Evolutionary conservation across 768 basidiomycete species (phyloP).

Genomic region (Amyloporia xantha): DNA sequence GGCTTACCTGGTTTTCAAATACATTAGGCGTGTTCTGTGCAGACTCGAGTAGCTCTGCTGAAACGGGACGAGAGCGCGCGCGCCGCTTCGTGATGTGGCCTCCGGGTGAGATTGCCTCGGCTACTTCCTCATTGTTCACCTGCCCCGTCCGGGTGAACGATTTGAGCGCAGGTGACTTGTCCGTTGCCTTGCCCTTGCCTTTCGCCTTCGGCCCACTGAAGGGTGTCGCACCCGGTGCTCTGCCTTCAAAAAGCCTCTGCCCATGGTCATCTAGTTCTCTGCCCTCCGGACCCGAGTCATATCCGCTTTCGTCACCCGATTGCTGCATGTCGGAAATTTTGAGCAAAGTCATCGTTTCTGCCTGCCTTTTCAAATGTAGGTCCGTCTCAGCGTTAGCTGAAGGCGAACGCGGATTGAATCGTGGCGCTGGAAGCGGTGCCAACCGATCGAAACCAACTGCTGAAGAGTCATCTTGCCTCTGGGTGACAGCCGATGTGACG

Average conservation of each 20-base stretch:
- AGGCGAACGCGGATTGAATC: slow-evolving; percentile 42
- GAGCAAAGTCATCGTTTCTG: slow-evolving; percentile 58
- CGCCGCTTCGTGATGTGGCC: slow-evolving; percentile 72
- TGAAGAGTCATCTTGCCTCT: slow-evolving; percentile 7
- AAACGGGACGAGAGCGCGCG: slow-evolving; percentile 66
- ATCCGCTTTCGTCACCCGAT: slow-evolving; percentile 38
- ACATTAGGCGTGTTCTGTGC: slow-evolving; percentile 29
- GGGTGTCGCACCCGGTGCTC: slow-evolving; percentile 8
- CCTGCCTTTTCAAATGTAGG: slow-evolving; percentile 39
- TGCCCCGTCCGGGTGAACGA: slow-evolving; percentile 11
- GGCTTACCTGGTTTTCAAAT: slow-evolving; percentile 14
- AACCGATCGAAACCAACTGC: slow-evolving; percentile 40
- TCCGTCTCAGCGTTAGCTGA: slow-evolving; percentile 52
- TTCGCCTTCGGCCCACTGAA: slow-evolving; percentile 14
- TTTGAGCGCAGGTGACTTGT: slow-evolving; percentile 16
- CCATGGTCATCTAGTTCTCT: slow-evolving; percentile 31
- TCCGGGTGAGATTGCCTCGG: slow-evolving; percentile 53
- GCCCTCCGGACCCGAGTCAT: slow-evolving; percentile 49
- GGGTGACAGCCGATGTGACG: slow-evolving; percentile 26
- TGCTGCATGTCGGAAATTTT: slow-evolving; percentile 50
- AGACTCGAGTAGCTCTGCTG: slow-evolving; percentile 55
- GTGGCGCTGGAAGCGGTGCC: slow-evolving; percentile 48
- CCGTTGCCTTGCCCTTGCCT: slow-evolving; percentile 1
- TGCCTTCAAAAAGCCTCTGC: slow-evolving; percentile 11
- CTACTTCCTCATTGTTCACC: slow-evolving; percentile 21